These are phyloP conservation scores for Musa acuminata DNA, from an alignment of 176 grass and related monocot genomes.

Conservation along the genomic window DNA sequence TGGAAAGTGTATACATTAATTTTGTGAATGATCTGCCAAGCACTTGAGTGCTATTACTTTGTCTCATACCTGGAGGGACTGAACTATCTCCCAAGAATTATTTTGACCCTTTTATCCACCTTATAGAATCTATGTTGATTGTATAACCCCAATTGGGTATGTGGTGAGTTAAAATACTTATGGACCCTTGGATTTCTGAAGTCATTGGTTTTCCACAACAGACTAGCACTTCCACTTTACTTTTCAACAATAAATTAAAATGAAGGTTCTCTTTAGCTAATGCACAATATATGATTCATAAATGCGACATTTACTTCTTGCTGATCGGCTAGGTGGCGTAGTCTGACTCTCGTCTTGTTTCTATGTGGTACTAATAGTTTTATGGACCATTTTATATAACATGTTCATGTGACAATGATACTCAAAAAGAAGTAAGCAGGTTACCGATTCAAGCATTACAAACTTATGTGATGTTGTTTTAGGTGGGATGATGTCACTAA, in stretches of 20 bases:
- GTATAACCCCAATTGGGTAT: neutral
- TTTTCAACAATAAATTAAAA: neutral
- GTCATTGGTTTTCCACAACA: neutral
- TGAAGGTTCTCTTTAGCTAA: neutral
- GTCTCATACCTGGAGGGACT: neutral
- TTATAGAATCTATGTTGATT: neutral
- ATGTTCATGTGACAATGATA: neutral
- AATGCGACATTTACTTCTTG: neutral
- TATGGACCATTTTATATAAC: neutral
- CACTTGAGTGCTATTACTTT: neutral
- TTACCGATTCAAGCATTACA: neutral
- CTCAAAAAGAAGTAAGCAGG: neutral
- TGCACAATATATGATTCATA: neutral
- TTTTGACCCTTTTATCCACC: no score
- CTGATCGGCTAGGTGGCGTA: neutral
- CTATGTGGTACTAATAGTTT: neutral
- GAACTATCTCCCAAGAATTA: no score
- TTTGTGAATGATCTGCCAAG: neutral
- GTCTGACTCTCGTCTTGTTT: neutral
- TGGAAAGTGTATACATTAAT: neutral
- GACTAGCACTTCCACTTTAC: neutral
- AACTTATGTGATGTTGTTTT: slow-evolving; percentile 9
- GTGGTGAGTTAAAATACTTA: no score
- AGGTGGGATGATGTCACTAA: slow-evolving; percentile 98
- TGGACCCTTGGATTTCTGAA: neutral